Conservation (phyloP, 495 filamentous ascomycete genomes). For the Pyrenula massariospora region DNA sequence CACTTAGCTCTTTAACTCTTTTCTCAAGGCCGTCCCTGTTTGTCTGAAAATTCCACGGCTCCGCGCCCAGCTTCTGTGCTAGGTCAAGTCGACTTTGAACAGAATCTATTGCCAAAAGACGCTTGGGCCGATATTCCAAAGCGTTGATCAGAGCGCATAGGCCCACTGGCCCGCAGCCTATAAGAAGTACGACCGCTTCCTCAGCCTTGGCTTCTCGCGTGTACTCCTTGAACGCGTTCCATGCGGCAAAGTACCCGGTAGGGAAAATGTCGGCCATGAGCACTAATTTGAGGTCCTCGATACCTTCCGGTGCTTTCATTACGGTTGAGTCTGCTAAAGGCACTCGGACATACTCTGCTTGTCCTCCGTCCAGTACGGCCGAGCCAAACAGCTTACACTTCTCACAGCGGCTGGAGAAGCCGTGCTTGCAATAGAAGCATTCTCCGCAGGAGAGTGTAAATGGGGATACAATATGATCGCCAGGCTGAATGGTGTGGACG, state of each 20-base stretch:
- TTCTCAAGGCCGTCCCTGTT: constrained; percentile 56
- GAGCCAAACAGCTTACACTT: constrained; percentile 66
- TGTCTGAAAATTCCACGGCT: constrained; percentile 70
- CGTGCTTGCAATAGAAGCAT: constrained; percentile 85
- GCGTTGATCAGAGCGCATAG: constrained; percentile 81
- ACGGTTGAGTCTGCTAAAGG: constrained; percentile 77
- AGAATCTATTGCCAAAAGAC: constrained; percentile 78
- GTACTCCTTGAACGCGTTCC: constrained; percentile 64
- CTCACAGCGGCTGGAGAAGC: constrained; percentile 74
- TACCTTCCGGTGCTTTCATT: constrained; percentile 61
- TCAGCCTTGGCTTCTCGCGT: constrained; percentile 42
- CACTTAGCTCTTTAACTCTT: constrained; percentile 65
- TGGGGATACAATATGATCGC: constrained; percentile 70
- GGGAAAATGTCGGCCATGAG: constrained; percentile 53
- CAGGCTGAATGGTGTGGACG: constrained; percentile 59
- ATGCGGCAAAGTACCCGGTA: constrained; percentile 84
- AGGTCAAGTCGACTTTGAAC: constrained; percentile 67
- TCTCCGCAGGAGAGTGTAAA: constrained; percentile 78
- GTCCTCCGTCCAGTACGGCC: constrained; percentile 64
- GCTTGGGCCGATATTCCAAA: constrained; percentile 65
- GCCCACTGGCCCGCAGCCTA: constrained; percentile 85
- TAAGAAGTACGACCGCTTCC: constrained; percentile 64
- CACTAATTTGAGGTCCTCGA: constrained; percentile 69
- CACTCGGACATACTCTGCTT: constrained; percentile 79
- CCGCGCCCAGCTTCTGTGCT: constrained; percentile 68